These are phyloP conservation scores for Lasiosphaeria miniovina DNA, from an alignment of 495 filamentous ascomycete species.

Conservation along the genomic window DNA sequence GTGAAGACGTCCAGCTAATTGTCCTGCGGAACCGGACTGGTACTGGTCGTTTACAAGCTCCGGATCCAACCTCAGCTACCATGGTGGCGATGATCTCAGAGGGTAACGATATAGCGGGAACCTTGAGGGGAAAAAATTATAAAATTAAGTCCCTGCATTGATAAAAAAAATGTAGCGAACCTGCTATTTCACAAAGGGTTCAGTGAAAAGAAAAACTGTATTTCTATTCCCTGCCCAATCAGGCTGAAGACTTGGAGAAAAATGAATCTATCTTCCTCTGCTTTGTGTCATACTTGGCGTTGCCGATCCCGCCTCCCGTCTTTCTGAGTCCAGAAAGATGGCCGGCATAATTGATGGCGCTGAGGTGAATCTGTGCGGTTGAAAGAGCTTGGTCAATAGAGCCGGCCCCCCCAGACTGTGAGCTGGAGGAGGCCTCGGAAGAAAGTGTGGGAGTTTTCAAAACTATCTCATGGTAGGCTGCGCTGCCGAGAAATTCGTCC, in stretches of 20 bases:
- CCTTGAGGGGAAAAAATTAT: no score
- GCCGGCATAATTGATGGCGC: not conserved
- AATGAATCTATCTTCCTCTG: not conserved
- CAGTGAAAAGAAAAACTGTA: not conserved
- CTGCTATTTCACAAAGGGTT: not conserved
- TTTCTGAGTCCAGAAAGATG: not conserved
- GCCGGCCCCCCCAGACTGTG: not conserved
- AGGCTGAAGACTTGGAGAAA: not conserved
- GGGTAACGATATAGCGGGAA: no score
- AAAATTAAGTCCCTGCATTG: no score
- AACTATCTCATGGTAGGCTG: not conserved
- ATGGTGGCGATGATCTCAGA: no score
- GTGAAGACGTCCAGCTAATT: no score
- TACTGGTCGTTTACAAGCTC: no score
- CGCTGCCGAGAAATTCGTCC: not conserved
- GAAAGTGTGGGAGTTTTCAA: not conserved
- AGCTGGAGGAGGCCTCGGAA: not conserved
- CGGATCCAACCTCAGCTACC: no score
- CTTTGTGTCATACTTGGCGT: not conserved
- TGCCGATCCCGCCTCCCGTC: not conserved
- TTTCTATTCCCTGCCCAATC: not conserved
- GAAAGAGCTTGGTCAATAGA: not conserved
- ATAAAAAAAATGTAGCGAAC: not conserved
- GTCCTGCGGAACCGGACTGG: no score
- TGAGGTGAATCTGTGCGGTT: not conserved